Conservation (phyloP, 768 basidiomycete species). For the Lactarius tabidus region DNA sequence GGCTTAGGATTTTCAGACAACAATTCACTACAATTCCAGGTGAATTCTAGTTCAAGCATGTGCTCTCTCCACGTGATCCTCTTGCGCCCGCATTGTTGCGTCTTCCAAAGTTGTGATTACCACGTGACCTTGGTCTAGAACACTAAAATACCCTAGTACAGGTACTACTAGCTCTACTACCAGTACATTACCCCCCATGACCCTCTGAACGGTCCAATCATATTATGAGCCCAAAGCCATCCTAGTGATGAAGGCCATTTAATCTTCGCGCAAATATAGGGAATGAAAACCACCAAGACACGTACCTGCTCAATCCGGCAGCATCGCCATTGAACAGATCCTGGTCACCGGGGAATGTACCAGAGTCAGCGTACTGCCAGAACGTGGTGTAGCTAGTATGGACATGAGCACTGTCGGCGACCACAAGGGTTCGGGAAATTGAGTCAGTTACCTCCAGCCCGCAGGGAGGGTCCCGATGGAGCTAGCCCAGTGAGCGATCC, state of each 20-base stretch:
- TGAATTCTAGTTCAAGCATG: no score
- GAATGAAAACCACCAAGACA: not conserved
- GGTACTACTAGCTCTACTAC: no score
- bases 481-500: slow-evolving; percentile 54
- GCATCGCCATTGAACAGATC: slow-evolving; percentile 55
- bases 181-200: no score
- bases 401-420: not conserved
- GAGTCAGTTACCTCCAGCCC: slow-evolving; percentile 35
- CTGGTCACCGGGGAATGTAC: slow-evolving; percentile 43
- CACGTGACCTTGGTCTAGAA: no score
- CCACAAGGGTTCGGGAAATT: not conserved
- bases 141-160: no score
- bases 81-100: no score
- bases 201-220: no score
- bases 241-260: not conserved
- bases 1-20: no score
- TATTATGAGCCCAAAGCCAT: not conserved
- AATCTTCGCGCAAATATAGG: not conserved
- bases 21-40: no score
- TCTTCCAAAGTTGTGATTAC: no score
- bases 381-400: slow-evolving; percentile 45
- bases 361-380: slow-evolving; percentile 58
- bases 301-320: slow-evolving; percentile 40
- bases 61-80: no score
- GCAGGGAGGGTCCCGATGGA: slow-evolving; percentile 52